Conservation (phyloP, 2,329 filamentous ascomycete species). For the Hymenoscyphus albidus region DNA sequence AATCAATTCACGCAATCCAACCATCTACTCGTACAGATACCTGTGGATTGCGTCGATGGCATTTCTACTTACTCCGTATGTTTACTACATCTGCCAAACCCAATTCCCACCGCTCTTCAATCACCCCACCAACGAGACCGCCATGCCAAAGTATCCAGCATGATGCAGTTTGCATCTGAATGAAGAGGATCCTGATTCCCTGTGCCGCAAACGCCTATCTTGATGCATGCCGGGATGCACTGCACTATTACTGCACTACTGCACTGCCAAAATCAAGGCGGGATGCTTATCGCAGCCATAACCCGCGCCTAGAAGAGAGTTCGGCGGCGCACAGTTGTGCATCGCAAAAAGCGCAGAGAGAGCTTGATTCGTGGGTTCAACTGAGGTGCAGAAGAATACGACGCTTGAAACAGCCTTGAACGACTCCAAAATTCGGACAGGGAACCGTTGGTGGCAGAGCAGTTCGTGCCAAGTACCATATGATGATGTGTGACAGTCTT, state of each 20-base stretch:
- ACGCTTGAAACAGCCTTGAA: not conserved
- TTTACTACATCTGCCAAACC: not conserved
- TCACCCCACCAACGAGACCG: not conserved
- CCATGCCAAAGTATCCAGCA: not conserved
- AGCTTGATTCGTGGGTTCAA: not conserved
- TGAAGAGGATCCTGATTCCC: not conserved
- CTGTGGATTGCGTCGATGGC: too few relatives aligned
- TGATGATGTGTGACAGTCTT: not conserved
- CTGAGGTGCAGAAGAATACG: not conserved
- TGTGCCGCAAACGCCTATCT: conserved; percentile 2
- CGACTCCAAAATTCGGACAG: not conserved
- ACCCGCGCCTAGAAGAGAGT: not conserved
- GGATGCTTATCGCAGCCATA: not conserved
- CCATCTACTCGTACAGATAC: not conserved
- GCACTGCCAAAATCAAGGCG: not conserved
- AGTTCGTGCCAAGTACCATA: not conserved
- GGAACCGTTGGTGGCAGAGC: not conserved
- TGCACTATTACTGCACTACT: not conserved
- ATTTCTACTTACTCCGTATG: not conserved
- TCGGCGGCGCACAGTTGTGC: not conserved
- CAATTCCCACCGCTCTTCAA: not conserved
- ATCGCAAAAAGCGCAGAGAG: not conserved
- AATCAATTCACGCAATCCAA: not conserved
- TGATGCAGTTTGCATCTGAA: not conserved
- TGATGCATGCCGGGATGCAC: not conserved